Evolutionary conservation across 2,329 filamentous ascomycete species (phyloP).

Genomic region (Neonectria hederae): DNA sequence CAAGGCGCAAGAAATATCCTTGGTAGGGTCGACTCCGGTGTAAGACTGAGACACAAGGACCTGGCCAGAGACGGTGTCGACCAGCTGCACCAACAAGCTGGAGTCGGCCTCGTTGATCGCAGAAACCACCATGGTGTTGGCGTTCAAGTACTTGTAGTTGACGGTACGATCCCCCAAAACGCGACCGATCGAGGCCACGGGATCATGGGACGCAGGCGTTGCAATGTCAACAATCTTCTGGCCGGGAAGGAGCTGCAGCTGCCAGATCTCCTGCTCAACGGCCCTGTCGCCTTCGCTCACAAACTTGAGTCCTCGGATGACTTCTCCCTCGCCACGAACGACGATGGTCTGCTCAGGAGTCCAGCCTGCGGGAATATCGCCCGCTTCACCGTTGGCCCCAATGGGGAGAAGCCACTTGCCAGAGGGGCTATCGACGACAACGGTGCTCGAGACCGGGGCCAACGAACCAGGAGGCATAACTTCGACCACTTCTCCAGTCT

Average conservation of each 20-base stretch:
- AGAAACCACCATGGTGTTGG: constrained; percentile 82
- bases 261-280: constrained; percentile 70
- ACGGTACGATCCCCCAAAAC: constrained; percentile 93
- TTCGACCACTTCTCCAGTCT: constrained; percentile 62
- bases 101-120: constrained; percentile 67
- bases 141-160: constrained; percentile 95
- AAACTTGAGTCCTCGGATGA: constrained; percentile 66
- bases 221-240: constrained; percentile 76
- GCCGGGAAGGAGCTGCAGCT: constrained; percentile 71
- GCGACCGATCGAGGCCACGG: constrained; percentile 92
- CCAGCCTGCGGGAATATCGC: constrained; percentile 55
- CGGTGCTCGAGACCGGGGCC: constrained; percentile 52
- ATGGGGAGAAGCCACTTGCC: constrained; percentile 66
- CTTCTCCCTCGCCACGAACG: constrained; percentile 58
- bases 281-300: constrained; percentile 53
- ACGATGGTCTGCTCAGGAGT: constrained; percentile 65
- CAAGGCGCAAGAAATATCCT: constrained; percentile 79
- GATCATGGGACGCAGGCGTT: constrained; percentile 78
- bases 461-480: constrained; percentile 49
- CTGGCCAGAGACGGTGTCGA: constrained; percentile 88
- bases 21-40: constrained; percentile 75
- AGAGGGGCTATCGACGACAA: constrained; percentile 60
- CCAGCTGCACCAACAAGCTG: constrained; percentile 76
- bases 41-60: constrained; percentile 78
- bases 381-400: constrained; percentile 58